These are phyloP conservation scores for Aspergillus egyptiacus DNA, from an alignment of 495 filamentous ascomycete species.

Conservation along the genomic window DNA sequence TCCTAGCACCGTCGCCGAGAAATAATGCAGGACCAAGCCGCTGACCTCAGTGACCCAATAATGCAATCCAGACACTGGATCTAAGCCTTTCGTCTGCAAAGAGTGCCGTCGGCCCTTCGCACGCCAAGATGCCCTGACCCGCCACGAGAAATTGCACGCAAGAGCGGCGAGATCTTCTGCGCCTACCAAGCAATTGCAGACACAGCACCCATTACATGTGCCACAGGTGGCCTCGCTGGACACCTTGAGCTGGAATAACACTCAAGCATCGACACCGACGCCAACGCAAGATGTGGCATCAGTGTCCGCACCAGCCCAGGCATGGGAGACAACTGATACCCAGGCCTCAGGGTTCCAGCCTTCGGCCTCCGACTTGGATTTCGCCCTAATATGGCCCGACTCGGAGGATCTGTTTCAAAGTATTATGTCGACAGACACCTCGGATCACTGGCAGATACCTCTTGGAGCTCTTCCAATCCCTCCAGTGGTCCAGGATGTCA, in stretches of 20 bases:
- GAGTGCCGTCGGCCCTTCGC: conserved; percentile 41
- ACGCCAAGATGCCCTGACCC: conserved; percentile 42
- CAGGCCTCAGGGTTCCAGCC: conserved; percentile 23
- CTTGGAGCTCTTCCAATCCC: conserved; percentile 39
- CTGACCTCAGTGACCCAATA: no score
- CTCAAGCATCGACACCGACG: conserved; percentile 21
- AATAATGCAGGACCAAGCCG: not conserved
- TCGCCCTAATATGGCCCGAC: conserved; percentile 45
- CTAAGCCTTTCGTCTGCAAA: conserved; percentile 41
- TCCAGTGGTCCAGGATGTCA: conserved; percentile 30
- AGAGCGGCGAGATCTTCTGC: no score
- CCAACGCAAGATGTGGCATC: conserved; percentile 21
- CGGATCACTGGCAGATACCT: conserved; percentile 45
- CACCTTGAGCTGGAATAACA: conserved; percentile 25
- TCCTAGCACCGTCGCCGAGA: not conserved
- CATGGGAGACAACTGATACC: conserved; percentile 23
- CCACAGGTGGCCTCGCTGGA: conserved; percentile 21
- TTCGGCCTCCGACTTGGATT: conserved; percentile 34
- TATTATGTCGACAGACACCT: conserved; percentile 37
- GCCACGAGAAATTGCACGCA: conserved; percentile 43
- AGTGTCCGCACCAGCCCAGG: conserved; percentile 20
- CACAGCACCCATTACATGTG: conserved; percentile 15
- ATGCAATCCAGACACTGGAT: conserved; percentile 38
- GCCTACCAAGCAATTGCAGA: conserved; percentile 20
- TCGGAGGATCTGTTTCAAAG: conserved; percentile 45